phyloP scores from a whole-genome alignment of 495 filamentous ascomycete species.

The Penicillium bialowiezense region DNA sequence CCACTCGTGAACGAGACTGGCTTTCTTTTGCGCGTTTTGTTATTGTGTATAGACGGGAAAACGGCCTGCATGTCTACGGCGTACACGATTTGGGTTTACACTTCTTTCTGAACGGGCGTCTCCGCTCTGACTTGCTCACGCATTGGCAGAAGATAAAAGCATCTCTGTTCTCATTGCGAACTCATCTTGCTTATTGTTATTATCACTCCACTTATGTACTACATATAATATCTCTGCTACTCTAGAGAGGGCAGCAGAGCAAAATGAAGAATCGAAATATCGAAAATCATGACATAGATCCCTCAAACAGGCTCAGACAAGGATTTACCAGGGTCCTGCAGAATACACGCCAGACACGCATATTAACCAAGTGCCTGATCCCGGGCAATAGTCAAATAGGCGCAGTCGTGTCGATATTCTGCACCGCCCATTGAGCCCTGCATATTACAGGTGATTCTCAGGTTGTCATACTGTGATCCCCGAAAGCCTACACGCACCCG shows the following conservation, averaged over 20 bases:
- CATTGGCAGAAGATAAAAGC: not conserved
- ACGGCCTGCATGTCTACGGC: constrained; percentile 10
- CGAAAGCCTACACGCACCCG: too few species aligned
- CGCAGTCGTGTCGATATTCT: not conserved
- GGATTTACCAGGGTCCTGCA: not conserved
- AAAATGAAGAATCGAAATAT: not conserved
- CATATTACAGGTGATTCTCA: not conserved
- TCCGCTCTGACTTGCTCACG: not conserved
- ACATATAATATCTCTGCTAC: not conserved
- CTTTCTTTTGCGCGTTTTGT: not conserved
- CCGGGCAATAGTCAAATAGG: too few species aligned
- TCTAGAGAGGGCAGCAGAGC: not conserved
- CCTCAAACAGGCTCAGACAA: not conserved
- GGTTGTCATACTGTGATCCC: too few species aligned
- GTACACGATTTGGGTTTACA: constrained; percentile 4
- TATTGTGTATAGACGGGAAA: constrained; percentile 7
- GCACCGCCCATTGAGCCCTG: not conserved
- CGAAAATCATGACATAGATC: not conserved
- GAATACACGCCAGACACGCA: not conserved
- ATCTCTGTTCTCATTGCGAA: not conserved
- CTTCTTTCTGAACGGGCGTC: constrained; percentile 1
- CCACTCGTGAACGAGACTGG: not conserved
- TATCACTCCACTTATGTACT: not conserved
- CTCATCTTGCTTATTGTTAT: not conserved
- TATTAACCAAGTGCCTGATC: not conserved